Evolutionary conservation across 2,329 filamentous ascomycete genomes (phyloP), one percentile per base, ranked within the genome.

Genomic region (Paracoccidioides brasiliensis): DNA sequence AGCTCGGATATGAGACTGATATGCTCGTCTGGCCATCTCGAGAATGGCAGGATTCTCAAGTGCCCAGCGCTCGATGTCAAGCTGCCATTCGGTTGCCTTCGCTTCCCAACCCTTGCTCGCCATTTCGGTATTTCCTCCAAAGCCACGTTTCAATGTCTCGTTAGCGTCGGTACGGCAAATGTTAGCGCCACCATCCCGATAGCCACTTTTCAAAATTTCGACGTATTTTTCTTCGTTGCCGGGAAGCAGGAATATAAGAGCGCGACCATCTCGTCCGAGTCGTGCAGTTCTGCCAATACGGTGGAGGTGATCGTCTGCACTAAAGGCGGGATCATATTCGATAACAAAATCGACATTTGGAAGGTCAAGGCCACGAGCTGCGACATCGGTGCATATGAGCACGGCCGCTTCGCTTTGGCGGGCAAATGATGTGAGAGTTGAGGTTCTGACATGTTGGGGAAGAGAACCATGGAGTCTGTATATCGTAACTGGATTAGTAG

Each of bases 251-350:
- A 97, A 97, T 30, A 97, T 83, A 9, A 88, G 79, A 0, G 93
- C 90, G 55, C 90, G 84, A 33, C 93, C 93, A 9, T 91, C 81
- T 5, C 88, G 85, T 14, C 93, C 93, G 0, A 94, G 88, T 76
- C 93, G 88, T 3, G 93, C 93, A 9, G 93, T 98, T 69, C 93
- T 86, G 55, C 93, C 93, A 55, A 97, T 88, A 55, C 93, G 85
- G 73, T 98, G 93, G 6, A 96, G 80, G 69, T 98, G 93, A 69
- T 98, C 93, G 58, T 90, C 87, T 30, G 89, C 84, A 67, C 86
- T 89, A 72, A 97, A 97, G 2, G 93, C 88, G 0, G 93, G 90
- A 67, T 98, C 93, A 67, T 95, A 97, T 69, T 98, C 93, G 56
- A 98, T 81, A 52, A 98, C 90, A 22, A 96, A 78, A 68, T 98